Base-by-base conservation (phyloP, 2,329 filamentous ascomycete species). In the Stagonosporopsis cucurbitacearum region DNA sequence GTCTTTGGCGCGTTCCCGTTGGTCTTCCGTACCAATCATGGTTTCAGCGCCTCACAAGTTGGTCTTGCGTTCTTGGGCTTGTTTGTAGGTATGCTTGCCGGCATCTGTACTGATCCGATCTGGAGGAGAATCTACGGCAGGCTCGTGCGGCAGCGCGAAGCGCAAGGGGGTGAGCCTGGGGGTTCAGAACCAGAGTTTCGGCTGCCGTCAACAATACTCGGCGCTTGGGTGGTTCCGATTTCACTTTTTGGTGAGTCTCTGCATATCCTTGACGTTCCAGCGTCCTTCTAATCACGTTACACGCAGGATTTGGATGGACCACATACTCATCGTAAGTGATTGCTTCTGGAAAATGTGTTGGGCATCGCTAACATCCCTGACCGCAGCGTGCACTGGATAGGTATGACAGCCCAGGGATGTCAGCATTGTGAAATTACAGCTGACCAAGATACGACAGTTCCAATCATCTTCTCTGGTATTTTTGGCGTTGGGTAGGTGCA, bases 101-200 rank as follows among this genome's bases (percentile, higher is more conserved):
- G 82, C n/a, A 81, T 85, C n/a, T 68, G 77, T 12, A 85, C 82
- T 22, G 86, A 89, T 65, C 87, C 87, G 0, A 59, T 92, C 50
- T 93, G 88, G 88, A 80, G 82, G 63, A 80, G 77, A 54, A 81
- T 87, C 57, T 86, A 89, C 63, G 71, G 65, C 12, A 76, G 79
- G 40, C 82, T 93, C 58, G 81, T 88, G 53, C 79, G 76, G 52
- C 77, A 82, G 67, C 78, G 84, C 50, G 79, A 80, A 62, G 70
- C 72, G 64, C 78, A 83, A 73, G 81, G 81, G 39, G 83, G 82
- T 5, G 70, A 81, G 56, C 67, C 77, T 51, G 85, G 83, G 6
- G 80, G 83, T 44, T 88, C 86, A 56, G 91, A 96, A 80, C 93
- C 94, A 8, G 94, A 97, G 77, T 96, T 89, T 78, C 86, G 92